Percentiles rank a stretch among this genome's conserved stretches.
Conservation (phyloP, 306 rosid species). For the Alnus rubra region DNA sequence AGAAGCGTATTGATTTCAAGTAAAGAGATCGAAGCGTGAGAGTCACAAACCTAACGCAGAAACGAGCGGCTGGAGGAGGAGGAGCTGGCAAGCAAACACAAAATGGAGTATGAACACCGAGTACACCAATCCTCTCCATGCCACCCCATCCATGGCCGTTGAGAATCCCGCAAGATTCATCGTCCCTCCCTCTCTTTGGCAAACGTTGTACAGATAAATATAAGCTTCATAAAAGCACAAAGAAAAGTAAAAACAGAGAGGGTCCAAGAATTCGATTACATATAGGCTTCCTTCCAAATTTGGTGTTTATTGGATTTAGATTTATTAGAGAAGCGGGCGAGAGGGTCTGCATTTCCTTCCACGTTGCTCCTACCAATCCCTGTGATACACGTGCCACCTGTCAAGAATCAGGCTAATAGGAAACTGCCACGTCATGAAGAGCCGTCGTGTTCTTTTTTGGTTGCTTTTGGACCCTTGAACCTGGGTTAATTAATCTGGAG, state of each 20-base stretch:
- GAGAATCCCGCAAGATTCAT: slow-evolving; percentile 39
- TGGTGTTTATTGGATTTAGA: neutral
- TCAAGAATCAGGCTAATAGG: neutral
- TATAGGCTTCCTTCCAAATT: neutral
- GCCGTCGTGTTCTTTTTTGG: neutral
- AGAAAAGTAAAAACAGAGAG: neutral
- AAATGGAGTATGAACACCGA: slow-evolving; percentile 66
- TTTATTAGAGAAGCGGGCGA: neutral
- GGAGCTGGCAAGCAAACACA: slow-evolving; percentile 70
- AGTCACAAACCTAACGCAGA: slow-evolving; percentile 66
- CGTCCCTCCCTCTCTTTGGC: slow-evolving; percentile 20
- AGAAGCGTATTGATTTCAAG: neutral
- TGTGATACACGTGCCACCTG: slow-evolving; percentile 36
- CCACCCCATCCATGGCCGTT: slow-evolving; percentile 52
- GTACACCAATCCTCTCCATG: slow-evolving; percentile 64
- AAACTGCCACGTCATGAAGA: slow-evolving; percentile 17
- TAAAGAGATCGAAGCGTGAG: slow-evolving; percentile 31
- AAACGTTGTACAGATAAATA: neutral
- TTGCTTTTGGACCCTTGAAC: neutral
- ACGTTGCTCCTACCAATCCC: slow-evolving; percentile 49
- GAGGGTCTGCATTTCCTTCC: slow-evolving; percentile 37
- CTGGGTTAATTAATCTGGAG: too few relatives aligned
- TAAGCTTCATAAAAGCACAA: neutral
- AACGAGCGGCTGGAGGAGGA: slow-evolving; percentile 90
- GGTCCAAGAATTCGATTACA: neutral